Evolutionary conservation across 192 early-diverging fungal species (phyloP).

Genomic region (Mortierella hygrophila): DNA sequence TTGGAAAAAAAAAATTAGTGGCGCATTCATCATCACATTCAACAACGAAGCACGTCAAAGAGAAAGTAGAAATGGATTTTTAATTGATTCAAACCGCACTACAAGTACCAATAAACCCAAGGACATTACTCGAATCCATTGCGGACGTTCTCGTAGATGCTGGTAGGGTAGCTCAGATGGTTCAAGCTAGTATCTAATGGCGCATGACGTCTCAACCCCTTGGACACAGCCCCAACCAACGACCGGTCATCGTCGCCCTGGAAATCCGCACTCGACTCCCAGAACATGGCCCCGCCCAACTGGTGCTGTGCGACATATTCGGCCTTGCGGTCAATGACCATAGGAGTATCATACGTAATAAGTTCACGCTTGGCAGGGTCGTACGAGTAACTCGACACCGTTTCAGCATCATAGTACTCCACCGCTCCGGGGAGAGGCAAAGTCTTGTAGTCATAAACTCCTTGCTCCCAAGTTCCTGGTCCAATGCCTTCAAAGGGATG

Average conservation of each 20-base stretch:
- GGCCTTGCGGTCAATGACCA: conserved; percentile 74
- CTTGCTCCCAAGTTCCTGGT: conserved; percentile 89
- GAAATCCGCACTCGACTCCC: conserved; percentile 77
- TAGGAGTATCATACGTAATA: conserved; percentile 85
- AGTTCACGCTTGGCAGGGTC: conserved; percentile 74
- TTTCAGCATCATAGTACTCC: conserved; percentile 82
- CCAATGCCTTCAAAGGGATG: conserved; percentile 77
- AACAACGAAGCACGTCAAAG: too few species aligned
- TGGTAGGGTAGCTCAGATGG: conserved; percentile 61
- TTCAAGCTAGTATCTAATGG: conserved; percentile 56
- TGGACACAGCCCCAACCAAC: conserved; percentile 50
- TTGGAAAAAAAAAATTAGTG: not conserved
- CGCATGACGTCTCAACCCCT: conserved; percentile 16
- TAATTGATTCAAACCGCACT: not conserved
- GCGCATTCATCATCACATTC: too few species aligned
- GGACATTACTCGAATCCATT: conserved; percentile 38
- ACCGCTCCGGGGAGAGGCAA: conserved; percentile 74
- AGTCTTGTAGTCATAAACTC: conserved; percentile 91
- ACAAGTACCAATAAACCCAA: not conserved
- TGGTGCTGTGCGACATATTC: conserved; percentile 68
- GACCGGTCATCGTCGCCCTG: conserved; percentile 54
- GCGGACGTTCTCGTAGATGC: conserved; percentile 65
- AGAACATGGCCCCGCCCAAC: conserved; percentile 85
- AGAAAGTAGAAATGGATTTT: not conserved
- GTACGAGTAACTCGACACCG: conserved; percentile 87